Evolutionary conservation across 1,284 basidiomycete species (phyloP).

Genomic region (Rhizopogon hawkerae): DNA sequence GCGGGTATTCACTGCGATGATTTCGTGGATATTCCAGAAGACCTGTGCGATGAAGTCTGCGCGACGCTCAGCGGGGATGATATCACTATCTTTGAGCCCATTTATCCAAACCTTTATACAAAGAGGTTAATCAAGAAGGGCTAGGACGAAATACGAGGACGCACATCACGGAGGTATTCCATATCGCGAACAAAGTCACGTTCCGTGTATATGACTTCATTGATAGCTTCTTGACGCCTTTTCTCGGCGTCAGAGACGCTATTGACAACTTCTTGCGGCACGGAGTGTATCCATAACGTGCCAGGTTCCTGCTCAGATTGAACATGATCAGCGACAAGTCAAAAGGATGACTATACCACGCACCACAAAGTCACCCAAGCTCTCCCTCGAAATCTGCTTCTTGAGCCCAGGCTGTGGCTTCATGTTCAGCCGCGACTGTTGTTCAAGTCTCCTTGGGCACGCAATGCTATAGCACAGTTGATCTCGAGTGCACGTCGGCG

Average conservation of each 20-base stretch:
- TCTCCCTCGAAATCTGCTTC: slow-evolving; percentile 75
- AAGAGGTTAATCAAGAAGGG: slow-evolving; percentile 3
- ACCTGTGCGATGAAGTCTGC: slow-evolving; percentile 90
- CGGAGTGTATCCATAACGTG: slow-evolving; percentile 95
- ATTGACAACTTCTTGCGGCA: slow-evolving; percentile 89
- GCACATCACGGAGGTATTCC: slow-evolving; percentile 93
- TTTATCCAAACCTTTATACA: slow-evolving; percentile 81
- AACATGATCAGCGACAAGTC: slow-evolving; percentile 8
- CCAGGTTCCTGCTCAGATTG: slow-evolving; percentile 62
- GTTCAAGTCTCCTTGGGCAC: slow-evolving; percentile 89
- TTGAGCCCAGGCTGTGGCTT: slow-evolving; percentile 86
- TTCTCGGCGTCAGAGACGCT: slow-evolving; percentile 90
- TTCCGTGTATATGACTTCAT: slow-evolving; percentile 98
- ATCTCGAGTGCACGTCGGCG: slow-evolving; percentile 92
- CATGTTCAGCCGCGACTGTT: slow-evolving; percentile 88
- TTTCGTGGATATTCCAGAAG: slow-evolving; percentile 97
- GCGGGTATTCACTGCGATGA: slow-evolving; percentile 84
- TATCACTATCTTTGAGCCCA: slow-evolving; percentile 68
- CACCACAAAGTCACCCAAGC: slow-evolving; percentile 74
- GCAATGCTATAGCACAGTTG: slow-evolving; percentile 94
- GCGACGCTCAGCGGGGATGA: slow-evolving; percentile 71
- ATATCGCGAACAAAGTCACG: slow-evolving; percentile 96
- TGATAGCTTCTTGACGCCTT: slow-evolving; percentile 97
- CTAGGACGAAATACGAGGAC: slow-evolving; percentile 23
- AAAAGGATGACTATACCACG: slow-evolving; percentile 15